Evolutionary conservation across 106 monocot genomes (phyloP), one percentile per base, ranked within the genome.

Genomic region (Apostasia ramifera): DNA sequence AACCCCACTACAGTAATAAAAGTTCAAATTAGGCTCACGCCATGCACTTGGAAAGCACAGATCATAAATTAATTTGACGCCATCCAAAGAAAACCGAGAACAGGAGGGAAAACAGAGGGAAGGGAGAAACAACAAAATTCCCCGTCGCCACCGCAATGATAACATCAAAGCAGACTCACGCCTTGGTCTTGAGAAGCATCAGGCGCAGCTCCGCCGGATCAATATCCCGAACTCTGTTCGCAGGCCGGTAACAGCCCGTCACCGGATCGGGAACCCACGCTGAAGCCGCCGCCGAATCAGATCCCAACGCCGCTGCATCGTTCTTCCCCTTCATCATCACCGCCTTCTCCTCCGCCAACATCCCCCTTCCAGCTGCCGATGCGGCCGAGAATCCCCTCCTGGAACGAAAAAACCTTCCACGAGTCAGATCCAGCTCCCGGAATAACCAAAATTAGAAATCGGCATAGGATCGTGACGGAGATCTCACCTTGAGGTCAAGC

Each of bases 181-280:
- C 14, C 56, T 56, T 12, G 1, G 1, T 4, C n/a, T 56, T 56
- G 14, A 87, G 77, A 5, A 77, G 26, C 57, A 64, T 74, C 73
- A 65, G 58, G 2, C 86, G 73, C 6, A 83, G 74, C 48, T 83
- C 86, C 0, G 74, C 86, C 40, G 83, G 73, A 50, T 87, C 86
- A 11, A 75, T 10, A 56, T 83, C 80, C 40, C 2, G 49, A n/a
- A 13, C 3, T 5, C 66, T 26, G 56, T 82, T 75, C 40, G 75
- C 82, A 49, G 83, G 86, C 48, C 83, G 69, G 82, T 83, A 86
- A 55, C 64, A 86, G 10, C 86, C 83, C 49, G 86, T 83, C 13
- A 74, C 77, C 44, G 83, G 83, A 73, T 86, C 83, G 56, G 83
- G 83, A 46, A 80, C 77, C 86, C 86, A 86, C 1, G 71, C 55